Evolutionary conservation across 352 stramenopile genomes (phyloP).

Genomic region (Phytophthora fragariae): DNA sequence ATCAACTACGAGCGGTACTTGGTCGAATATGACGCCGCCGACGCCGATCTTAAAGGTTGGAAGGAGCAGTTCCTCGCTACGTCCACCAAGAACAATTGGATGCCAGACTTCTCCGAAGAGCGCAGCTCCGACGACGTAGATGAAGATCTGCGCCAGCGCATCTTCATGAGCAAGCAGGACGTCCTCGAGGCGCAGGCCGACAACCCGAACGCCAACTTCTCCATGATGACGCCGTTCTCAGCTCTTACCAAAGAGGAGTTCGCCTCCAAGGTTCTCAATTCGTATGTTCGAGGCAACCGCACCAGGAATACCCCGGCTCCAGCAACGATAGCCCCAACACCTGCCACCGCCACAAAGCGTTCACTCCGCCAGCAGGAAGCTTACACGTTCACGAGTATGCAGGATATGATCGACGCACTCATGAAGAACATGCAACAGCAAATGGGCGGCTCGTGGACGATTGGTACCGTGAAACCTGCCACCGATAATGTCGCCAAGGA

Average conservation of each 20-base stretch:
- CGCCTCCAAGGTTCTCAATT: conserved; percentile 38
- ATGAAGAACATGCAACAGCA: conserved; percentile 33
- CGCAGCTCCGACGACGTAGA: conserved; percentile 35
- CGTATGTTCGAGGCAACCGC: conserved; percentile 26
- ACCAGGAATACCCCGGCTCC: conserved; percentile 7
- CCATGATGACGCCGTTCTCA: conserved; percentile 51
- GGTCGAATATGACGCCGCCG: conserved; percentile 27
- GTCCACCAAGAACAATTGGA: conserved; percentile 31
- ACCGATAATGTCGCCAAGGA: conserved; percentile 17
- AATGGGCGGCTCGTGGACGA: conserved; percentile 28
- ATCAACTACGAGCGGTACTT: conserved; percentile 56
- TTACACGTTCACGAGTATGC: conserved; percentile 37
- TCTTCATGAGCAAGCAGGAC: conserved; percentile 46
- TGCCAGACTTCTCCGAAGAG: conserved; percentile 34
- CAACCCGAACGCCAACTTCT: conserved; percentile 53
- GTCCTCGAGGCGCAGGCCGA: conserved; percentile 27
- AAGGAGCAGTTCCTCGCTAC: conserved; percentile 23
- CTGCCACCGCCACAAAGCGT: conserved; percentile 18
- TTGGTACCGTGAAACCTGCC: conserved; percentile 33
- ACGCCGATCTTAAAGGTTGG: conserved; percentile 31
- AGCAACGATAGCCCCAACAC: background rate
- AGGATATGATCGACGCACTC: conserved; percentile 33
- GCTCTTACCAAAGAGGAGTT: conserved; percentile 54
- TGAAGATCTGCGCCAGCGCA: conserved; percentile 41
- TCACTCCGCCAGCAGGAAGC: conserved; percentile 25